A percentile compares a stretch with the other conserved stretches of the same genome.
Conservation (phyloP, 2,329 filamentous ascomycete genomes). For the Fusarium xylarioides region DNA sequence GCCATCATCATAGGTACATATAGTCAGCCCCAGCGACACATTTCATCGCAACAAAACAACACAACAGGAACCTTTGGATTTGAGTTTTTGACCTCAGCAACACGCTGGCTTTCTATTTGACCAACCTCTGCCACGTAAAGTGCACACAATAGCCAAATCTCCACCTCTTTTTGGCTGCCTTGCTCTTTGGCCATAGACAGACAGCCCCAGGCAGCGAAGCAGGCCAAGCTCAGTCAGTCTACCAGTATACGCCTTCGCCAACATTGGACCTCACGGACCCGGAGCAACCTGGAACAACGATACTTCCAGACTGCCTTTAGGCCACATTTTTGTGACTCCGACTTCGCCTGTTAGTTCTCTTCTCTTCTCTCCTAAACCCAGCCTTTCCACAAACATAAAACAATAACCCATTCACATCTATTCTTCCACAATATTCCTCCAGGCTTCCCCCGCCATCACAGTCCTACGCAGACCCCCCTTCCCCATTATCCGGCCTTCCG, state of each 20-base stretch:
- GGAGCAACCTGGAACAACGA: conserved; percentile 27
- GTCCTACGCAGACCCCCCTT: conserved; percentile 33
- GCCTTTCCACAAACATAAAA: conserved; percentile 13
- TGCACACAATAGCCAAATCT: conserved; percentile 2
- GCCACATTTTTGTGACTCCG: conserved; percentile 7
- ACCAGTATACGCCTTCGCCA: conserved; percentile 19
- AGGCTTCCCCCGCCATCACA: conserved; percentile 29
- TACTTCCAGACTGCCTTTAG: conserved; percentile 28
- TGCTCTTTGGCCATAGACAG: conserved; percentile 6
- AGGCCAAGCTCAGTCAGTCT: conserved; percentile 24
- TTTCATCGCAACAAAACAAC: neutral
- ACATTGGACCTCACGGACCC: conserved; percentile 15
- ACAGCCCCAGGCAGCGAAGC: conserved; percentile 21
- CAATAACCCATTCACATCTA: conserved; percentile 6
- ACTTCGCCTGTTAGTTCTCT: conserved; percentile 30
- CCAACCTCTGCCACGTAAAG: conserved; percentile 7
- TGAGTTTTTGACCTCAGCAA: conserved; percentile 19
- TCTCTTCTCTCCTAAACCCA: neutral
- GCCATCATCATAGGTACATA: conserved; percentile 24
- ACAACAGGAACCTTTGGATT: conserved; percentile 13
- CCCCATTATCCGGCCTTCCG: conserved; percentile 41
- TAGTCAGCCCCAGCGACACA: conserved; percentile 4
- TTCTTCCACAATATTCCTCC: conserved; percentile 3
- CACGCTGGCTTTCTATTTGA: conserved; percentile 5
- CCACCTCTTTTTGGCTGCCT: conserved; percentile 19